Evolutionary conservation across 2,329 filamentous ascomycete species (phyloP).

Genomic region (Phyllosticta paracitricarpa): DNA sequence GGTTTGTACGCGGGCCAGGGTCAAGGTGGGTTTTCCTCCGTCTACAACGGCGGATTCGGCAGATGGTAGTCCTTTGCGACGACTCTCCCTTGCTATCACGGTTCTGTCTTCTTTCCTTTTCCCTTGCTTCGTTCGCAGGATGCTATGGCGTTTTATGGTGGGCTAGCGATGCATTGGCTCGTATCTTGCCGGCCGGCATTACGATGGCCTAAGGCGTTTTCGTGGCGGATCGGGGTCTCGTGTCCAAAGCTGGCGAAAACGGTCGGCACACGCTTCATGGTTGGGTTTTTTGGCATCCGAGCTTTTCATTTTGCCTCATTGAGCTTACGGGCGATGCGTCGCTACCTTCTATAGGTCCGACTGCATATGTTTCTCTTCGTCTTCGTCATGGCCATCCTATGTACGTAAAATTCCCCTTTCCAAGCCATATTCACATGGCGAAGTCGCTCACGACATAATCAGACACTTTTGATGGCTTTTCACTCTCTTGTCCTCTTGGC

Average conservation of each 20-base stretch:
- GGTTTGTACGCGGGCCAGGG: constrained; percentile 80
- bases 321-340: constrained; percentile 22
- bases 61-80: constrained; percentile 28
- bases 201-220: constrained; percentile 28
- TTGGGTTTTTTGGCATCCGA: constrained; percentile 10
- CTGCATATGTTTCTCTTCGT: constrained; percentile 32
- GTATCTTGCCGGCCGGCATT: constrained; percentile 21
- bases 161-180: constrained; percentile 30
- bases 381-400: constrained; percentile 36
- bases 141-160: constrained; percentile 28
- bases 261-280: constrained; percentile 15
- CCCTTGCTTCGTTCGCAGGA: constrained; percentile 19
- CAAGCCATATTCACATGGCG: constrained; percentile 28
- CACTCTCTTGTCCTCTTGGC: constrained; percentile 19
- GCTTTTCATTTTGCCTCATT: constrained; percentile 11
- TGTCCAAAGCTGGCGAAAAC: constrained; percentile 10
- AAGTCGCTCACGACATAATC: constrained; percentile 30
- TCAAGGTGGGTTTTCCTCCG: constrained; percentile 85
- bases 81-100: constrained; percentile 17
- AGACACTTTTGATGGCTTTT: constrained; percentile 29
- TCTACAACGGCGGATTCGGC: constrained; percentile 49
- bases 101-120: constrained; percentile 16
- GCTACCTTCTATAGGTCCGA: constrained; percentile 25
- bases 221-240: constrained; percentile 12
- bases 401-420: constrained; percentile 32